Conservation (phyloP, 148 eudicot species). For the Diospyros kaki region DNA sequence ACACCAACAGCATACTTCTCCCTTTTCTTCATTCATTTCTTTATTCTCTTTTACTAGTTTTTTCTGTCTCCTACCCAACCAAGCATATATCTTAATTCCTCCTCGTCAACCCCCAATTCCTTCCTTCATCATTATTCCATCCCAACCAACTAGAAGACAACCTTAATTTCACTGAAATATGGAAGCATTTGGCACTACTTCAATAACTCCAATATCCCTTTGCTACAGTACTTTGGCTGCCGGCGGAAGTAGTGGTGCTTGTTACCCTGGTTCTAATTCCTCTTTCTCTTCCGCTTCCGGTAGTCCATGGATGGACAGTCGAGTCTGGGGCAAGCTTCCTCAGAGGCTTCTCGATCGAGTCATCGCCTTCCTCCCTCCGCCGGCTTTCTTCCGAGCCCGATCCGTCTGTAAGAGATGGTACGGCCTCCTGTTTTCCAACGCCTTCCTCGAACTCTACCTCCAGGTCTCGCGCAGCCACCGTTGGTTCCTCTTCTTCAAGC, state of each 20-base stretch:
- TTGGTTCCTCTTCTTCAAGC: conserved; percentile 86
- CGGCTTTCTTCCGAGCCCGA: conserved; percentile 78
- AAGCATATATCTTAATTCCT: no score
- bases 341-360: conserved; percentile 59
- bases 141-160: no score
- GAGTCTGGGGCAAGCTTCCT: conserved; percentile 86
- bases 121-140: no score
- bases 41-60: no score
- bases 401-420: conserved; percentile 94
- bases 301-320: conserved; percentile 67
- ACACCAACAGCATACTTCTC: background rate
- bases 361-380: conserved; percentile 71
- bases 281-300: background rate
- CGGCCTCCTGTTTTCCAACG: conserved; percentile 58
- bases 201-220: no score
- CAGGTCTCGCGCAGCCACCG: conserved; percentile 49
- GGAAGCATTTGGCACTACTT: no score
- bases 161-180: no score
- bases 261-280: no score
- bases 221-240: no score
- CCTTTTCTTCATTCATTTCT: no score
- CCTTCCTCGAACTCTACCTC: conserved; percentile 67
- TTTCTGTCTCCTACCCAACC: no score
- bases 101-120: no score
- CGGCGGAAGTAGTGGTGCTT: background rate